A percentile compares a stretch with the other conserved stretches of the same genome.
These are phyloP conservation scores for Cyphellophora attinorum DNA, from an alignment of 2,329 filamentous ascomycete genomes.

Conservation along the genomic window DNA sequence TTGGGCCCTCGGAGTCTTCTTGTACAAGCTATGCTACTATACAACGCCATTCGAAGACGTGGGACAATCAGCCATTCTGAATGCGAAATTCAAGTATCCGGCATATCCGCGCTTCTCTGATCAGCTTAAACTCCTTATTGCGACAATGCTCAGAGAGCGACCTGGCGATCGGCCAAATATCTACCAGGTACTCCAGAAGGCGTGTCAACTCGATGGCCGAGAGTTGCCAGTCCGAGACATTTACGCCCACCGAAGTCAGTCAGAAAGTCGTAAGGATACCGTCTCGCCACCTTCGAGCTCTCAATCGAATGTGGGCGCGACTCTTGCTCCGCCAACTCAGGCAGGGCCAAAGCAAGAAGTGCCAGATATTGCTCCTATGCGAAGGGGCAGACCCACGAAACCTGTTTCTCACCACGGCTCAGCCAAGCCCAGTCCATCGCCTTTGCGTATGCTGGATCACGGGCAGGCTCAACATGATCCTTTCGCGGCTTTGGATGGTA, in stretches of 20 bases:
- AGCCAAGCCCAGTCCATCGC: slow-evolving; percentile 56
- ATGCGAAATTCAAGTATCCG: slow-evolving; percentile 88
- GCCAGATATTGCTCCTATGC: slow-evolving; percentile 89
- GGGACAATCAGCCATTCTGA: slow-evolving; percentile 92
- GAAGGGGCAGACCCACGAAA: slow-evolving; percentile 65
- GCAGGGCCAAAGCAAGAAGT: slow-evolving; percentile 41
- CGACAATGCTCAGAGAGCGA: slow-evolving; percentile 81
- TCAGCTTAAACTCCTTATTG: slow-evolving; percentile 79
- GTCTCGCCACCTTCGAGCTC: slow-evolving; percentile 49
- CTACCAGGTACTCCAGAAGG: slow-evolving; percentile 81
- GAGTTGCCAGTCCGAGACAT: slow-evolving; percentile 85
- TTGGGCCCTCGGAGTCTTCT: slow-evolving; percentile 86
- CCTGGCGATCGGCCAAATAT: slow-evolving; percentile 78
- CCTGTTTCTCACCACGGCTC: slow-evolving; percentile 35
- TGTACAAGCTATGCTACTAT: slow-evolving; percentile 99
- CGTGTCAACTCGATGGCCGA: slow-evolving; percentile 78
- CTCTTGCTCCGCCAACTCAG: slow-evolving; percentile 61
- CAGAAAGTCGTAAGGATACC: slow-evolving; percentile 53
- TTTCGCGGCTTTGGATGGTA: slow-evolving; percentile 79
- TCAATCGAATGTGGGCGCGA: slow-evolving; percentile 63
- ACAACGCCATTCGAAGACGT: slow-evolving; percentile 98
- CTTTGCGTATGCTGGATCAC: slow-evolving; percentile 56
- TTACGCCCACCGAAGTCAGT: slow-evolving; percentile 55
- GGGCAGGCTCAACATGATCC: slow-evolving; percentile 48
- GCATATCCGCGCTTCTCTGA: slow-evolving; percentile 83